Conservation (phyloP, 2,329 filamentous ascomycete species). For the Botrytis elliptica region DNA sequence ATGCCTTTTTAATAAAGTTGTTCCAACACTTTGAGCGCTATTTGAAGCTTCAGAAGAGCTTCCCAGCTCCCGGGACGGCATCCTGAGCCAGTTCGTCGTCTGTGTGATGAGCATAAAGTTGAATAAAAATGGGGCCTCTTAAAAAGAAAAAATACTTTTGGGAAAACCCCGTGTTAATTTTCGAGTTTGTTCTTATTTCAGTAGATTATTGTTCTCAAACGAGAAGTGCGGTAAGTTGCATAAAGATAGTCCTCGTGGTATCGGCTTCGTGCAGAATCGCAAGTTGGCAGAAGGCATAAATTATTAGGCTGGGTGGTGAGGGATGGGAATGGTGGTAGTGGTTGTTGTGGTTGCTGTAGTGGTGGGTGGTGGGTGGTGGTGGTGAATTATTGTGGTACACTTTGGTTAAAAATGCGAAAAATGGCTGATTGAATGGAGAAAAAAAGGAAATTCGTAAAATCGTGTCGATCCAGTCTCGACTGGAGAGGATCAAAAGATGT, state of each 20-base stretch:
- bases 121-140: conserved; percentile 12
- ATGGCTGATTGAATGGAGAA: not conserved
- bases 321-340: not conserved
- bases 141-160: not conserved
- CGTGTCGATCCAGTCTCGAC: conserved; percentile 7
- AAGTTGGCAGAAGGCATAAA: conserved; percentile 13
- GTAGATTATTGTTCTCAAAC: conserved; percentile 3
- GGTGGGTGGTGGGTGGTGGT: not conserved
- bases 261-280: conserved; percentile 19
- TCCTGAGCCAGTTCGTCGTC: conserved; percentile 38
- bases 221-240: conserved; percentile 17
- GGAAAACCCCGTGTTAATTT: conserved; percentile 9
- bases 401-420: not conserved
- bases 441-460: conserved; percentile 18
- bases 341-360: not conserved
- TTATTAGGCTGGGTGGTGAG: not conserved
- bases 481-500: not conserved
- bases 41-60: conserved; percentile 35
- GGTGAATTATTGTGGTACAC: conserved; percentile 5
- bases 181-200: not conserved
- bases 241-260: conserved; percentile 15
- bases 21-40: conserved; percentile 30
- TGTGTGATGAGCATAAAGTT: conserved; percentile 40
- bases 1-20: conserved; percentile 38
- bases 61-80: conserved; percentile 36